Percentiles rank a stretch among this genome's conserved stretches.
These are phyloP conservation scores for Blepharisma japonicum DNA, from an alignment of 73 alveolate species.

Conservation along the genomic window DNA sequence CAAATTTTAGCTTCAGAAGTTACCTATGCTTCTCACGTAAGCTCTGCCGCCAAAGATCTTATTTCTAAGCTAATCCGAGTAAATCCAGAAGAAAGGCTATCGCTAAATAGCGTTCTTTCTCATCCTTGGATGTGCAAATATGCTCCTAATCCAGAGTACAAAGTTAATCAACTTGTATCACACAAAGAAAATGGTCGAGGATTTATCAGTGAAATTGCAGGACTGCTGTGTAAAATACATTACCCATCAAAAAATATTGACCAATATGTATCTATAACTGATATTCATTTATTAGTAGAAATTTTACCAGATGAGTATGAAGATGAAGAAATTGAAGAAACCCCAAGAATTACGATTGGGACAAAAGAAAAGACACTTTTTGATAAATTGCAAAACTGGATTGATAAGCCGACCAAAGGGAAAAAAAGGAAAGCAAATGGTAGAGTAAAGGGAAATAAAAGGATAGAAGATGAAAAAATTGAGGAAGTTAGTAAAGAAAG, in stretches of 20 bases:
- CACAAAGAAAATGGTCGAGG: conserved; percentile 9
- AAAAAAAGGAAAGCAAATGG: too few relatives aligned
- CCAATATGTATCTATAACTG: too few relatives aligned
- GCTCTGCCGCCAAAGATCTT: neutral
- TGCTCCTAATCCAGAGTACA: neutral
- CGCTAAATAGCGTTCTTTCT: neutral
- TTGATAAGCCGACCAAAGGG: too few relatives aligned
- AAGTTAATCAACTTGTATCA: neutral
- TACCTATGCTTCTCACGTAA: neutral
- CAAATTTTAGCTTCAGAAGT: neutral
- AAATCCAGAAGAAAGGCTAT: neutral
- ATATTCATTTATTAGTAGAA: too few relatives aligned
- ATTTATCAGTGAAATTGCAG: neutral
- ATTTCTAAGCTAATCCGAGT: neutral
- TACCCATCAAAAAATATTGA: neutral
- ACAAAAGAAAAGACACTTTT: too few relatives aligned
- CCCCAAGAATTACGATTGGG: too few relatives aligned
- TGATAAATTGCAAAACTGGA: too few relatives aligned
- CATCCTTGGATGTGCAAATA: conserved; percentile 18
- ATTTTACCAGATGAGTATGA: too few relatives aligned
- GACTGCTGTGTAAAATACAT: neutral
- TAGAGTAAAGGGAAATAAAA: too few relatives aligned
- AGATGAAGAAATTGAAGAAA: too few relatives aligned
- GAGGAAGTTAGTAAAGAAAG: too few relatives aligned
- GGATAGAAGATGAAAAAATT: too few relatives aligned